phyloP scores from a whole-genome alignment of 1,139 yeast species.

The Nadsonia starkeyi-henricii region DNA sequence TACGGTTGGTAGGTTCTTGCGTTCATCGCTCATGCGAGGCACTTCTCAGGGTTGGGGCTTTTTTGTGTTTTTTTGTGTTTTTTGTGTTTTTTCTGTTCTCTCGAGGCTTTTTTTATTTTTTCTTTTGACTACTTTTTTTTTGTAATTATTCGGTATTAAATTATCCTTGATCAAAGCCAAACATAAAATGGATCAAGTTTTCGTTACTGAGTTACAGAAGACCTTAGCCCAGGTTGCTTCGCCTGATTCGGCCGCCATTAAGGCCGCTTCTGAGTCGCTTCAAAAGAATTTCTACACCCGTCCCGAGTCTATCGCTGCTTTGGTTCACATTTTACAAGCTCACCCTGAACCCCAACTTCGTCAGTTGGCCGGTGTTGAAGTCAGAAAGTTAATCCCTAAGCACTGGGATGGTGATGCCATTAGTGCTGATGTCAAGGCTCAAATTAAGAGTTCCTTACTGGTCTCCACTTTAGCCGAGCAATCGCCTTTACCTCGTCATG shows the following conservation, averaged over 20 bases:
- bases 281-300: slow-evolving; percentile 63
- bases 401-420: slow-evolving; percentile 44
- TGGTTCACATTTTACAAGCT: slow-evolving; percentile 66
- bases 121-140: too few relatives aligned
- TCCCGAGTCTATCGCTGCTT: slow-evolving; percentile 62
- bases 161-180: too few relatives aligned
- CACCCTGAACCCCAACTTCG: slow-evolving; percentile 45
- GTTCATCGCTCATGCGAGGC: too few relatives aligned
- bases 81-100: not conserved
- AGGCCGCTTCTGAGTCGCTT: slow-evolving; percentile 66
- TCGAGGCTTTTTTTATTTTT: not conserved
- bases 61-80: not conserved
- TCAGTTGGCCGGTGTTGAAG: slow-evolving; percentile 91
- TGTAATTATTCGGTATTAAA: too few relatives aligned
- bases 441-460: slow-evolving; percentile 55
- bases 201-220: slow-evolving; percentile 39
- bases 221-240: slow-evolving; percentile 64
- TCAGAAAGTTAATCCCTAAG: slow-evolving; percentile 62
- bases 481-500: slow-evolving; percentile 66
- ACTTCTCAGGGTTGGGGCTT: not conserved
- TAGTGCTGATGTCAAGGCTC: slow-evolving; percentile 34
- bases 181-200: not conserved
- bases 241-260: slow-evolving; percentile 65
- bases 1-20: too few relatives aligned
- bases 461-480: slow-evolving; percentile 53